Percentiles rank a stretch among this genome's conserved stretches.
Evolutionary conservation across 805 yeast species (phyloP).

Genomic region (Candida oleophila): DNA sequence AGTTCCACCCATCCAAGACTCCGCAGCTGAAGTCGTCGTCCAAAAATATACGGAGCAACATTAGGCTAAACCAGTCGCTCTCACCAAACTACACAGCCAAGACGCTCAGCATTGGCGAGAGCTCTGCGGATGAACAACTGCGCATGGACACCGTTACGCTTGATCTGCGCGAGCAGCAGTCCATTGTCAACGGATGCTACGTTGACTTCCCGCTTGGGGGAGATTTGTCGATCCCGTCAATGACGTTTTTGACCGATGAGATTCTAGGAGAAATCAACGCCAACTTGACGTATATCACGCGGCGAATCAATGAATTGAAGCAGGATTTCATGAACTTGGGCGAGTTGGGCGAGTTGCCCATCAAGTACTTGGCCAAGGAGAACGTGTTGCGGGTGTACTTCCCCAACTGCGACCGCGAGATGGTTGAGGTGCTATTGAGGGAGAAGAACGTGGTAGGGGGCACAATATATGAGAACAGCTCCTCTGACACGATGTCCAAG

Average conservation of each 20-base stretch:
- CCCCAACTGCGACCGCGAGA: conserved; percentile 64
- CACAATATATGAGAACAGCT: conserved; percentile 41
- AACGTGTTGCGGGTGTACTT: conserved; percentile 56
- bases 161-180: conserved; percentile 7
- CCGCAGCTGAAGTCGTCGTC: background rate
- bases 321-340: conserved; percentile 44
- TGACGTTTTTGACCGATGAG: conserved; percentile 31
- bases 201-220: conserved; percentile 28
- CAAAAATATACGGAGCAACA: conserved; percentile 2
- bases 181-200: conserved; percentile 22
- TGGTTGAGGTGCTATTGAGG: conserved; percentile 53
- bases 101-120: conserved; percentile 21
- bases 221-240: conserved; percentile 26
- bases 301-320: conserved; percentile 41
- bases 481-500: conserved; percentile 13
- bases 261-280: conserved; percentile 50
- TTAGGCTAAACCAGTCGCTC: conserved; percentile 29
- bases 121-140: conserved; percentile 15
- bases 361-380: conserved; percentile 43
- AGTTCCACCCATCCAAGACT: conserved; percentile 1
- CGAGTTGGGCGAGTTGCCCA: conserved; percentile 67
- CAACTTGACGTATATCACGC: conserved; percentile 52
- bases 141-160: conserved; percentile 10
- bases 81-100: conserved; percentile 20
- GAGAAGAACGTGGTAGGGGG: conserved; percentile 65